Base-by-base conservation (phyloP, 345 rosid genomes). In the Viola odorata region DNA sequence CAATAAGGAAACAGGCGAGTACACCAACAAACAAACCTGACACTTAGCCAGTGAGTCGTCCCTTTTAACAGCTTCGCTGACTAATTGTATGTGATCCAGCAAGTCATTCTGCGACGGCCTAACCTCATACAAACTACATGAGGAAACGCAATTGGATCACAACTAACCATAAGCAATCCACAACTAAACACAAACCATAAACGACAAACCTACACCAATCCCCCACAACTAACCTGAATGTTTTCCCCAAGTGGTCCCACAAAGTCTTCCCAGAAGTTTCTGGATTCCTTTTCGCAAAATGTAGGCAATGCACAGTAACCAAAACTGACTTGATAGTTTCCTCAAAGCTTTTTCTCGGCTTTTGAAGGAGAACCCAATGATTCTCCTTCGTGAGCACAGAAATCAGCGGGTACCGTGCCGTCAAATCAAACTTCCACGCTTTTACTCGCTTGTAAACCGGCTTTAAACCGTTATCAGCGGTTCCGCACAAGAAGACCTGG, bases 81-180 rank as follows among this genome's bases (percentile, higher is more conserved):
- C 77, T 70, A 87, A 73, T 47, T 53, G 74, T 63, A 75, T 58
- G 74, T 90, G 87, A 57, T 87, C 85, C 55, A 81, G 81, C 81
- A 94, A 78, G 78, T 94, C 97, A 66, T 89, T 79, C 60, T 77
- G 85, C 3, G 90, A 83, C 45, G 96, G 97, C 75, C 76, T 76
- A 55, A 69, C 79, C 13, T 84, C 99, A 72, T 69, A 77, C 10
- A 65, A 75, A 66, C 99, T 94, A 67, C 68, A 85, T 23, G 32
- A 23, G 32, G 32, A 23, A 23, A 23, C 32, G 32, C 32, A 69
- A 57, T 57, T 49, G 17, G 50, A 47, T 0, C 37, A 52, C 6
- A 40, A 50, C 36, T 44, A 41, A 59, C 54, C 65, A 50, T 41
- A 16, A 23, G 14, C n/a, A 13, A 23, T 50, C 53, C 41, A 37